phyloP scores from a whole-genome alignment of 768 basidiomycete species.

The Pleurotus tuoliensis region DNA sequence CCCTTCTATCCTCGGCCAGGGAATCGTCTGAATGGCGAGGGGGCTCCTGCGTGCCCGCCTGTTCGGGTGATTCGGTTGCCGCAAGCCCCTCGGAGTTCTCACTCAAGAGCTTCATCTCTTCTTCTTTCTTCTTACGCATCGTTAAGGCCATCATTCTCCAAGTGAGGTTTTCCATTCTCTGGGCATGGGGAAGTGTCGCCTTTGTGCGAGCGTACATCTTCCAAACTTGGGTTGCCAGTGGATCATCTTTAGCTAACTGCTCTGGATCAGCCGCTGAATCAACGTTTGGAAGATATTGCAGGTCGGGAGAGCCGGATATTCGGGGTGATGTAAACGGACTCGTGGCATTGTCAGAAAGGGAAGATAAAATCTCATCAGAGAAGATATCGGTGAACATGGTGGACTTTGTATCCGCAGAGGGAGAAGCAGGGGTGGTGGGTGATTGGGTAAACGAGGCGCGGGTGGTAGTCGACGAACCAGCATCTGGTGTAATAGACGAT shows the following conservation, averaged over 20 bases:
- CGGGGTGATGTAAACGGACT: slow-evolving; percentile 64
- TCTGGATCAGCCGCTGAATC: slow-evolving; percentile 55
- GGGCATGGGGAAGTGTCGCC: slow-evolving; percentile 84
- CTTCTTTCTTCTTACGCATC: slow-evolving; percentile 83
- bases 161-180: slow-evolving; percentile 96
- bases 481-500: slow-evolving; percentile 29
- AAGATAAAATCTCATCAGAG: slow-evolving; percentile 60
- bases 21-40: slow-evolving; percentile 16
- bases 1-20: slow-evolving; percentile 18
- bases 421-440: slow-evolving; percentile 41
- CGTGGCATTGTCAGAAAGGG: slow-evolving; percentile 36
- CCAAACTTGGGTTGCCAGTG: slow-evolving; percentile 95
- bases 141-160: slow-evolving; percentile 99
- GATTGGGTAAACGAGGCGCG: slow-evolving; percentile 32
- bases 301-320: slow-evolving; percentile 65
- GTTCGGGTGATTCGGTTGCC: slow-evolving; percentile 12
- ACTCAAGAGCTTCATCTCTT: slow-evolving; percentile 33
- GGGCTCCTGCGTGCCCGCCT: slow-evolving; percentile 10
- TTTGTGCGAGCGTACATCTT: slow-evolving; percentile 92
- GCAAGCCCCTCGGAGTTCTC: slow-evolving; percentile 15
- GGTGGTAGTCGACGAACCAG: slow-evolving; percentile 23
- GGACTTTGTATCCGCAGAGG: slow-evolving; percentile 53
- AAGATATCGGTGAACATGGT: slow-evolving; percentile 68
- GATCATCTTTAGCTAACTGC: slow-evolving; percentile 76
- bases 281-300: slow-evolving; percentile 34